phyloP scores from a whole-genome alignment of 495 filamentous ascomycete species.

The Xylaria sp. region DNA sequence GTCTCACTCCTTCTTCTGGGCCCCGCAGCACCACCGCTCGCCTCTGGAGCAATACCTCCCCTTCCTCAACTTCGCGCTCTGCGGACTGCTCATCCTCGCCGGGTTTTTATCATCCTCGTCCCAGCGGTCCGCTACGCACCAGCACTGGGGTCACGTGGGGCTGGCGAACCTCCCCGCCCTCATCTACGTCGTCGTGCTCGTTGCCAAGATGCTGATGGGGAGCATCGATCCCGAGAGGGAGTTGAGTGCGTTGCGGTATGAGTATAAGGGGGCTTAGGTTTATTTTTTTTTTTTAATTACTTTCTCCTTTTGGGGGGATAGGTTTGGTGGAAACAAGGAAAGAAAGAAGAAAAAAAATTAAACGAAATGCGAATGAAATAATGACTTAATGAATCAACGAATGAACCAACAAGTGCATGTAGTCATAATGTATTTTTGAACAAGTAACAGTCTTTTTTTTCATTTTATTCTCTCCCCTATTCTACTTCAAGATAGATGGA shows the following conservation, averaged over 20 bases:
- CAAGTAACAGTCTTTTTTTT: constrained; percentile 4
- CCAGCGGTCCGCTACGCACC: constrained; percentile 20
- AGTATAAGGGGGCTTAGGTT: constrained; percentile 63
- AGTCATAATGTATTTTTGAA: not conserved
- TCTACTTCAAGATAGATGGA: not conserved
- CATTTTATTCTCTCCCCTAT: not conserved
- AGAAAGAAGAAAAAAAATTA: too few relatives aligned
- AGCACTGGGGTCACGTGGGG: constrained; percentile 31
- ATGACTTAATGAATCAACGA: not conserved
- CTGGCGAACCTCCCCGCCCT: constrained; percentile 50
- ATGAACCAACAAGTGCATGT: not conserved
- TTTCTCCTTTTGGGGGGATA: too few relatives aligned
- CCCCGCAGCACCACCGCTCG: constrained; percentile 26
- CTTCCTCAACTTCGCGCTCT: constrained; percentile 54
- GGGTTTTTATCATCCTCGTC: constrained; percentile 36
- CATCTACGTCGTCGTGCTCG: constrained; percentile 55
- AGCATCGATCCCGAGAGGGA: constrained; percentile 62
- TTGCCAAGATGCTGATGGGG: constrained; percentile 60
- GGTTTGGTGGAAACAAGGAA: not conserved
- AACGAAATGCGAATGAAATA: too few relatives aligned
- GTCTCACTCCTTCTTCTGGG: constrained; percentile 15
- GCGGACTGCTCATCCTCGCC: constrained; percentile 44
- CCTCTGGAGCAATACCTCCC: constrained; percentile 56
- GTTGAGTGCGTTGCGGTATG: constrained; percentile 60
- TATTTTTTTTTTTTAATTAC: too few relatives aligned